phyloP scores from a whole-genome alignment of 208 protist species.

The Trypanosoma brucei region DNA sequence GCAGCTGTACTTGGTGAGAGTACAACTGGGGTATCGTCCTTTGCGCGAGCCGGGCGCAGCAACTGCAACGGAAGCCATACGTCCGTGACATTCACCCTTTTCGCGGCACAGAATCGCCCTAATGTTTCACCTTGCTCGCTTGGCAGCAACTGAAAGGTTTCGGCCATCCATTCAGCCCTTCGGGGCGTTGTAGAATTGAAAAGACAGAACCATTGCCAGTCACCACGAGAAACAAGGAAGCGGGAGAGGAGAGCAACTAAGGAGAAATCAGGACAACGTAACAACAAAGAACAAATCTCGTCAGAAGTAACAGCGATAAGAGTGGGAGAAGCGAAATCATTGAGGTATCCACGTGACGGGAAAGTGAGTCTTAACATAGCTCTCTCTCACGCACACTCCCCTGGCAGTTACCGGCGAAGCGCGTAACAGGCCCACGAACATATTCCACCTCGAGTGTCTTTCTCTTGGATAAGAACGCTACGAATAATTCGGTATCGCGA shows the following conservation, averaged over 20 bases:
- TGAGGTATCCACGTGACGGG: no score
- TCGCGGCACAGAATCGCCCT: constrained; percentile 23
- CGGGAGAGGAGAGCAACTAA: neutral
- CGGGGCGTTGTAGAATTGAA: neutral
- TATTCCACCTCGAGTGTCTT: no score
- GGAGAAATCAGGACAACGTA: no score
- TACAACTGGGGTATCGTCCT: constrained; percentile 20
- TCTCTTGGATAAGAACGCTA: no score
- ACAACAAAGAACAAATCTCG: no score
- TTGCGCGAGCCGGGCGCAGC: constrained; percentile 15
- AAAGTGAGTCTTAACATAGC: no score
- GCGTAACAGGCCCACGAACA: no score
- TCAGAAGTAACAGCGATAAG: no score
- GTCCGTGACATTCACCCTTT: constrained; percentile 26
- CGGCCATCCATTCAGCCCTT: constrained; percentile 12
- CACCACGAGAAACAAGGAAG: neutral
- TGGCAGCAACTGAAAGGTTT: constrained; percentile 9
- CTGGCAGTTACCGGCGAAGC: no score
- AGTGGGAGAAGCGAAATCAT: no score
- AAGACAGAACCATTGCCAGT: neutral
- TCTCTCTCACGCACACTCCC: no score
- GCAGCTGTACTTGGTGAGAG: constrained; percentile 36
- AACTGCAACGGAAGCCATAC: constrained; percentile 58
- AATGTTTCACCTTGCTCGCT: constrained; percentile 22
- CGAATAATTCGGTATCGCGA: no score